Conservation (phyloP, 805 yeast species). For the Zygosaccharomyces siamensis region DNA sequence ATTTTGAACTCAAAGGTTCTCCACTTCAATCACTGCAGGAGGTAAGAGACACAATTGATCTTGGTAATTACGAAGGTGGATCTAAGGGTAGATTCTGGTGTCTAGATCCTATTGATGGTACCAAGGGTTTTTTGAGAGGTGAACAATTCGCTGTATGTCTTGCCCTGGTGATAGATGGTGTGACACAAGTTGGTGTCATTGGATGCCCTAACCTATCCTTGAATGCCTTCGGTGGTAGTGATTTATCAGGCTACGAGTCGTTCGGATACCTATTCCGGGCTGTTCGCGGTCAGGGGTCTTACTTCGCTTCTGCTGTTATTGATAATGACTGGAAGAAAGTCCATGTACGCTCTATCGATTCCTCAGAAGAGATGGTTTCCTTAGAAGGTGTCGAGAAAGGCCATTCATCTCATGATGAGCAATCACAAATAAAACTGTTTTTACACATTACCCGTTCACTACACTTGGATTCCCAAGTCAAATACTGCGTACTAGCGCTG, state of each 20-base stretch:
- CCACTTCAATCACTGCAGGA: slow-evolving; percentile 43
- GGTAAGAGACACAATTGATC: slow-evolving; percentile 64
- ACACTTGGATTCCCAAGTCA: slow-evolving; percentile 92
- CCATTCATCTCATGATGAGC: slow-evolving; percentile 88
- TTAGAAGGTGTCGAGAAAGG: slow-evolving; percentile 91
- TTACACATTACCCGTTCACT: slow-evolving; percentile 63
- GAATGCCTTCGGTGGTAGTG: slow-evolving; percentile 35
- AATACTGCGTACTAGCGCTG: slow-evolving; percentile 83
- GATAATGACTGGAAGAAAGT: slow-evolving; percentile 42
- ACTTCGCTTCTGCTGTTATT: slow-evolving; percentile 29
- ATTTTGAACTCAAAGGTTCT: slow-evolving; percentile 18
- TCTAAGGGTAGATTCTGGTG: slow-evolving; percentile 87
- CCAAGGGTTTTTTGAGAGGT: slow-evolving; percentile 92
- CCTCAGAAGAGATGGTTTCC: slow-evolving; percentile 29
- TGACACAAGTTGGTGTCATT: slow-evolving; percentile 83
- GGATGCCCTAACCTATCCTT: slow-evolving; percentile 87
- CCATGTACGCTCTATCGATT: slow-evolving; percentile 43
- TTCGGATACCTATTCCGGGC: slow-evolving; percentile 36
- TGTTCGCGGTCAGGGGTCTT: slow-evolving; percentile 34
- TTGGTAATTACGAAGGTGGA: slow-evolving; percentile 80
- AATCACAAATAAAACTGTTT: slow-evolving; percentile 60
- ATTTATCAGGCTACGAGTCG: slow-evolving; percentile 30
- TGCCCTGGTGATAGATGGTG: slow-evolving; percentile 81
- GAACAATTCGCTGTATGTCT: slow-evolving; percentile 96
- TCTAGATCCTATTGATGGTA: slow-evolving; percentile 96